Evolutionary conservation across 2,329 filamentous ascomycete species (phyloP), one percentile per base, ranked within the genome.

Genomic region (Sarocladiaceae sp.): DNA sequence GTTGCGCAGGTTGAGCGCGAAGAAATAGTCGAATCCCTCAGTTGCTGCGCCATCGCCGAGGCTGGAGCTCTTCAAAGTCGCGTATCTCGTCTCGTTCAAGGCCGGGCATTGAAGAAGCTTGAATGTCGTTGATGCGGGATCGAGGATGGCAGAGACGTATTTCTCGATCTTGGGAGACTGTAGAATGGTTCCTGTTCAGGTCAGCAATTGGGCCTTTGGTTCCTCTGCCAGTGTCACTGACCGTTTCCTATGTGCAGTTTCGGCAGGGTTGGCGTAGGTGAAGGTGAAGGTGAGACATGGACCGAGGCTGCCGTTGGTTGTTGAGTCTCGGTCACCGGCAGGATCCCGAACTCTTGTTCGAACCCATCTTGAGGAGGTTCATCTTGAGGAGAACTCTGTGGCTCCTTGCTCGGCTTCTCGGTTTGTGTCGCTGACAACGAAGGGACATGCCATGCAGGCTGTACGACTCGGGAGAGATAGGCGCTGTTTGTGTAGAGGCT

Each of bases 1-100:
- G 45, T 78, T 55, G 26, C 69, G 64, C 12, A 80, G 55, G 49
- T 80, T 64, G 21, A 80, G 59, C 0, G 74, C 73, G 47, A 80
- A 76, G 55, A 73, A 73, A 53, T 70, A 76, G 2, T 58, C 54
- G 12, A 57, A n/a, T n/a, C n/a, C 50, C 18, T 10, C 18, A 16
- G 42, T 15, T 5, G 15, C 33, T 15, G 18, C 31, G 26, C 29
- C 6, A 15, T 34, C 33, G 4, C 16, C 12, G 29, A 15, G 12
- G 19, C 21, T 20, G 18, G 19, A 29, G 19, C 20, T 16, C 19
- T 21, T 34, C 12, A 34, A 13, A 13, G 20, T 21, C 37, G 37
- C 37, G 20, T 41, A 41, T 29, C 37, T 27, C 4, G 37, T 41
- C 37, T 41, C 37, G 16, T 41, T 44, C 10, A 44, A 34, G 2